Conservation (phyloP, 345 rosid species). For the Aethionema arabicum region DNA sequence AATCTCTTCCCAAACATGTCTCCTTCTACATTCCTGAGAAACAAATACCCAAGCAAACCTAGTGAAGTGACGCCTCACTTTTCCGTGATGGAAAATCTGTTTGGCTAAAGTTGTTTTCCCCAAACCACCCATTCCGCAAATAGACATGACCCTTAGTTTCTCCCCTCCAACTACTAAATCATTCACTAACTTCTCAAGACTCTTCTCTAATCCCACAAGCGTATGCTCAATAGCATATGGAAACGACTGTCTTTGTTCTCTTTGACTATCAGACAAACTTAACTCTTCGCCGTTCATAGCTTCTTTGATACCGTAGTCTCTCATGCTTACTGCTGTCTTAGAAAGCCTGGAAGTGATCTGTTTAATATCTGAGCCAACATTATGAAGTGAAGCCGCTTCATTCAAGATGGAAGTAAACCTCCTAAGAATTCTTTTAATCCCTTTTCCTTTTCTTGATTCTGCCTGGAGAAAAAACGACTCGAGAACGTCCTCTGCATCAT, state of each 20-base stretch:
- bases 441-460: constrained; percentile 27
- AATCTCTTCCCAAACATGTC: constrained; percentile 43
- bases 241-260: constrained; percentile 36
- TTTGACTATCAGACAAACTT: constrained; percentile 27
- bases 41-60: constrained; percentile 47
- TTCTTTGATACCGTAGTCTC: constrained; percentile 37
- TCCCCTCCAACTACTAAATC: constrained; percentile 24
- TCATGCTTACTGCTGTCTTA: constrained; percentile 38
- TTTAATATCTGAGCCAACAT: constrained; percentile 26
- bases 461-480: constrained; percentile 31
- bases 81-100: constrained; percentile 29
- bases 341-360: constrained; percentile 39
- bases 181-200: constrained; percentile 31
- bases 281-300: constrained; percentile 24
- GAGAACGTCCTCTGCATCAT: constrained; percentile 40
- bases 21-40: constrained; percentile 41
- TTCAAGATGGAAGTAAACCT: constrained; percentile 18
- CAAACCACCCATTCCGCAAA: constrained; percentile 62
- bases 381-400: constrained; percentile 25
- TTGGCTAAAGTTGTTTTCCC: constrained; percentile 57
- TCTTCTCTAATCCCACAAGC: constrained; percentile 48
- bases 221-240: constrained; percentile 39
- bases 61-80: constrained; percentile 38
- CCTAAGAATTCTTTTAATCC: constrained; percentile 14
- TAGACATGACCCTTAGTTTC: constrained; percentile 29